These are phyloP conservation scores for Dentipellis sp. DNA, from an alignment of 768 basidiomycete genomes.

Conservation along the genomic window DNA sequence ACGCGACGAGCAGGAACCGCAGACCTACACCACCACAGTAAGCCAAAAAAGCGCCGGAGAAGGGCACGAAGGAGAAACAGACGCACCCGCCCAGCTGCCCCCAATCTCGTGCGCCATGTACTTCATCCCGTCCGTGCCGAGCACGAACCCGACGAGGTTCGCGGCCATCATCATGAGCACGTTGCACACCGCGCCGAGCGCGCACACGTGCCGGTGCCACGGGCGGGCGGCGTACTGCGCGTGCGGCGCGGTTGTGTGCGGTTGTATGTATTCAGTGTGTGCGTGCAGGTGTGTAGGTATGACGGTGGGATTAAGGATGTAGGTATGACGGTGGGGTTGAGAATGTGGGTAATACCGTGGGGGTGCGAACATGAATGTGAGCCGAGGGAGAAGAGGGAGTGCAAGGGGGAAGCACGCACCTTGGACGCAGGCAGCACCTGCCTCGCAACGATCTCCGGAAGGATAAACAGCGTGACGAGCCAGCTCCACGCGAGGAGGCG, in stretches of 20 bases:
- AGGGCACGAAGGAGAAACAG: not conserved
- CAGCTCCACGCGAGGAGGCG: conserved; percentile 91
- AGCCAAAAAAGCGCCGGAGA: no score
- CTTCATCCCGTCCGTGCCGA: conserved; percentile 72
- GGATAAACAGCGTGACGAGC: conserved; percentile 84
- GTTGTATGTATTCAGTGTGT: not conserved
- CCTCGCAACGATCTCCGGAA: conserved; percentile 70
- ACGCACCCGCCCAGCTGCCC: conserved; percentile 55
- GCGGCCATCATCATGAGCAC: conserved; percentile 85
- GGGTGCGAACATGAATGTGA: no score
- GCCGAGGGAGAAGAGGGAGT: not conserved
- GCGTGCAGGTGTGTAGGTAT: not conserved
- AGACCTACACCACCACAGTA: conserved; percentile 37
- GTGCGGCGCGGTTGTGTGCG: not conserved
- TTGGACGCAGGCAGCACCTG: conserved; percentile 52
- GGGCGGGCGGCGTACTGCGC: conserved; percentile 49
- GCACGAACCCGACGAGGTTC: conserved; percentile 91
- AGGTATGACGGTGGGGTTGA: not conserved
- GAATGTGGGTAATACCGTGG: not conserved
- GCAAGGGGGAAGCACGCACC: conserved; percentile 33
- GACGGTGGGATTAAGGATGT: not conserved
- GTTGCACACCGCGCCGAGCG: conserved; percentile 75
- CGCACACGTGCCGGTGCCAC: conserved; percentile 88
- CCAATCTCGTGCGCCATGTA: conserved; percentile 58
- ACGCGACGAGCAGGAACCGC: conserved; percentile 51